Evolutionary conservation across 2,329 filamentous ascomycete species (phyloP), one percentile per base, ranked within the genome.

Genomic region (Helotiales sp.): DNA sequence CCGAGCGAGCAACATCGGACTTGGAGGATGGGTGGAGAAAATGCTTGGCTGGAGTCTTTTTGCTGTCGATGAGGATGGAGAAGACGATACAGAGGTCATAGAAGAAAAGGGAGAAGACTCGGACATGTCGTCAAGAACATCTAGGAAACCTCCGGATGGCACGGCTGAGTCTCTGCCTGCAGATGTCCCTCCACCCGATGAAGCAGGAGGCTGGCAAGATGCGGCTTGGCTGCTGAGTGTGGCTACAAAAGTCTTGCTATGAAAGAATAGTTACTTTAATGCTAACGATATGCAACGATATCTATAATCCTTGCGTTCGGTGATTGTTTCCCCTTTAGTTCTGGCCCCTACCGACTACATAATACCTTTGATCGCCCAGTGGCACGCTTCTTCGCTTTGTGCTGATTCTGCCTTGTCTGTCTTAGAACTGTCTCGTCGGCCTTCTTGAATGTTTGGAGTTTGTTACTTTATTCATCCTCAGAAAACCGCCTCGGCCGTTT

Each of bases 151-250:
- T 48, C 48, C 68, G 25, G 61, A 67, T 27, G 58, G 60, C 7
- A 46, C 60, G 27, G 60, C 56, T 19, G 68, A 71, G 27, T 54
- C 66, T 25, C 49, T 72, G 75, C 69, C 75, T 0, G 75, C 79
- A 48, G 79, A 81, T 49, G 72, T 72, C 9, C 73, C 85, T 36
- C 76, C 77, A 68, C 81, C 68, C 40, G 74, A 77, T 8, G 79
- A 87, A 52, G 79, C 83, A 42, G 84, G 83, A 15, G 81, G 80
- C 8, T 88, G 85, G 86, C 79, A 82, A 57, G 86, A 89, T 71
- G 86, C 85, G 25, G 84, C 84, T 15, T 89, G 86, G 86, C 71
- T 89, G 47, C 72, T 89, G 55, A 86, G 80, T 62, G 84, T 89
- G 61, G 86, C 85, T 29, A 68, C 65, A 40, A 71, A 69, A 44